Evolutionary conservation across 768 basidiomycete genomes (phyloP).

Genomic region (Filobasidium wieringae): DNA sequence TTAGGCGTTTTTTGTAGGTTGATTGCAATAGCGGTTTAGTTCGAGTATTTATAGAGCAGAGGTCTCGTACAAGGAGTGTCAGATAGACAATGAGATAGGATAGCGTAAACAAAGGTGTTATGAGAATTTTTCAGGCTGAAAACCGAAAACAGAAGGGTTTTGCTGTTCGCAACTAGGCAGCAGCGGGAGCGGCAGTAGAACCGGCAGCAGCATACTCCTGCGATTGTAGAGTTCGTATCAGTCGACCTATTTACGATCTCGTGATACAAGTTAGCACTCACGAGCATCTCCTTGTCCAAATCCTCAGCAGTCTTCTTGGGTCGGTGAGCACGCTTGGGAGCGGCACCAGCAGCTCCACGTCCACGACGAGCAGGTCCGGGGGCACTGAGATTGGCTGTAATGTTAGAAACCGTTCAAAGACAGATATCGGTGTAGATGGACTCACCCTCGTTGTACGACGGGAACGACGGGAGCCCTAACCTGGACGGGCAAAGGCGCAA

Average conservation of each 20-base stretch:
- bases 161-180: neutral
- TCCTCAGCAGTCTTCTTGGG: conserved; percentile 73
- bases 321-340: conserved; percentile 51
- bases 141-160: neutral
- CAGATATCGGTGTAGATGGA: neutral
- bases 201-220: neutral
- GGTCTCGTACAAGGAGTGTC: too few species aligned
- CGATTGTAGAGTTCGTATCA: neutral
- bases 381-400: conserved; percentile 1
- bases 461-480: conserved; percentile 33
- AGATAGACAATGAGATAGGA: too few species aligned
- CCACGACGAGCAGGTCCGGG: conserved; percentile 43
- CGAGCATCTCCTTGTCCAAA: conserved; percentile 97
- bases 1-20: too few species aligned
- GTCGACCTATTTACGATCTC: neutral
- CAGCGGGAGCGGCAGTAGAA: neutral
- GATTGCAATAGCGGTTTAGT: too few species aligned
- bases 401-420: neutral
- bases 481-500: conserved; percentile 55
- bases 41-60: too few species aligned
- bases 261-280: conserved; percentile 38
- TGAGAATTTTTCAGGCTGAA: neutral
- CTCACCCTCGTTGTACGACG: conserved; percentile 16
- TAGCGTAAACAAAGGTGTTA: too few species aligned
- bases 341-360: conserved; percentile 15